These are phyloP conservation scores for Trypanosoma lewisi DNA, from an alignment of 208 protist species.

Conservation along the genomic window DNA sequence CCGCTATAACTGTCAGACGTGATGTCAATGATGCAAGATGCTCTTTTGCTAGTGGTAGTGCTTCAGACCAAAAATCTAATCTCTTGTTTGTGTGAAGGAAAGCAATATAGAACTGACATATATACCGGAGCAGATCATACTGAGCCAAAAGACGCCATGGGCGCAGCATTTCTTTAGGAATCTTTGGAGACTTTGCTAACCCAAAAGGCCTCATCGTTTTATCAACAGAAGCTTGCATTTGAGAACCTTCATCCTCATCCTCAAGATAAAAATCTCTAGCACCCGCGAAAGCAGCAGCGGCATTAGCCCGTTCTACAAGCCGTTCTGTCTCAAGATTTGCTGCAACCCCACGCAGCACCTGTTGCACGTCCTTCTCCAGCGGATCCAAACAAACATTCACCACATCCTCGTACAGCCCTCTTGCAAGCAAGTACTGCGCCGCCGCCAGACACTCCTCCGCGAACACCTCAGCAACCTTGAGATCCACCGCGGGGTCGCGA, in stretches of 20 bases:
- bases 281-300: too few species aligned
- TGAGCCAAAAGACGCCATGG: conserved; percentile 50
- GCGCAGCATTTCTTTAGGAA: conserved; percentile 31
- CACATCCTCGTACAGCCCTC: conserved; percentile 35
- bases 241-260: conserved; percentile 11
- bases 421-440: conserved; percentile 26
- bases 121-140: conserved; percentile 41
- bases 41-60: conserved; percentile 17
- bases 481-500: background rate
- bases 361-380: conserved; percentile 23
- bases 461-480: conserved; percentile 21
- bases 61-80: conserved; percentile 26
- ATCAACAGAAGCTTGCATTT: background rate
- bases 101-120: conserved; percentile 40
- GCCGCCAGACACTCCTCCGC: conserved; percentile 33
- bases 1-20: conserved; percentile 25
- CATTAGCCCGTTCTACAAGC: background rate
- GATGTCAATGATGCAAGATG: conserved; percentile 30
- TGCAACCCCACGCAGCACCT: conserved; percentile 18
- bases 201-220: background rate
- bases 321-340: background rate
- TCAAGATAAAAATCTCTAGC: background rate
- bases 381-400: conserved; percentile 29
- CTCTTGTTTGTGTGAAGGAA: conserved; percentile 29
- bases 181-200: background rate